Percentiles rank a stretch among this genome's conserved stretches.
These are phyloP conservation scores for Ampelomyces quisqualis DNA, from an alignment of 2,329 filamentous ascomycete genomes.

Conservation along the genomic window DNA sequence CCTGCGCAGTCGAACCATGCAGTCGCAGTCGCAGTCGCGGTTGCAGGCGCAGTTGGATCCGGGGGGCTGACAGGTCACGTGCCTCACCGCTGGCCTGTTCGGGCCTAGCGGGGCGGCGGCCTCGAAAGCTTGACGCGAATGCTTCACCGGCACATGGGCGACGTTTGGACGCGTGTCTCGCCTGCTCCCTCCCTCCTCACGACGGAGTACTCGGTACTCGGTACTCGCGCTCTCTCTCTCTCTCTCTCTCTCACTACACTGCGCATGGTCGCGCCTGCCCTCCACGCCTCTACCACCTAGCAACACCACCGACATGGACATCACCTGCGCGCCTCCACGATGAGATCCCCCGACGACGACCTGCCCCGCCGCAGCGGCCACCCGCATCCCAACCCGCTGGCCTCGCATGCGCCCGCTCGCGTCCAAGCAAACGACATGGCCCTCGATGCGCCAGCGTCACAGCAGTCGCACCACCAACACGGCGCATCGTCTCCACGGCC, in stretches of 20 bases:
- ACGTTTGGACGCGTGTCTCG: too few relatives aligned
- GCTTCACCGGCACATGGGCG: slow-evolving; percentile 1
- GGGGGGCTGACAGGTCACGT: too few relatives aligned
- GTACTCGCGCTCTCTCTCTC: neutral
- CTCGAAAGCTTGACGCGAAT: slow-evolving; percentile 7
- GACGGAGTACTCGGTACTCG: too few relatives aligned
- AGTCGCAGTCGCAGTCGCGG: too few relatives aligned
- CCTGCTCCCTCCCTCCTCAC: neutral
- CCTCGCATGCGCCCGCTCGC: slow-evolving; percentile 26
- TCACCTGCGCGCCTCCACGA: slow-evolving; percentile 26
- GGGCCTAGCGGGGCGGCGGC: slow-evolving; percentile 10
- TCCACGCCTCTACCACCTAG: slow-evolving; percentile 13
- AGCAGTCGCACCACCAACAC: slow-evolving; percentile 16
- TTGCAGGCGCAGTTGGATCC: too few relatives aligned
- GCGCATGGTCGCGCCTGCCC: slow-evolving; percentile 1
- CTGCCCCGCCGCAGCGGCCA: slow-evolving; percentile 26
- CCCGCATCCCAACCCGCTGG: slow-evolving; percentile 30
- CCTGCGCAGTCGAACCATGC: neutral
- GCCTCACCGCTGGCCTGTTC: slow-evolving; percentile 19
- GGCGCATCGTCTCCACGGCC: slow-evolving; percentile 24
- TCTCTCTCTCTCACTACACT: neutral
- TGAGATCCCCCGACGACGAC: slow-evolving; percentile 35
- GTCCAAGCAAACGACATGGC: slow-evolving; percentile 21
- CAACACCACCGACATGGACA: slow-evolving; percentile 35
- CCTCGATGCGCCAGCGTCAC: slow-evolving; percentile 10